Base-by-base conservation (phyloP, 176 grass and related monocot species). In the Ensete ventricosum region DNA sequence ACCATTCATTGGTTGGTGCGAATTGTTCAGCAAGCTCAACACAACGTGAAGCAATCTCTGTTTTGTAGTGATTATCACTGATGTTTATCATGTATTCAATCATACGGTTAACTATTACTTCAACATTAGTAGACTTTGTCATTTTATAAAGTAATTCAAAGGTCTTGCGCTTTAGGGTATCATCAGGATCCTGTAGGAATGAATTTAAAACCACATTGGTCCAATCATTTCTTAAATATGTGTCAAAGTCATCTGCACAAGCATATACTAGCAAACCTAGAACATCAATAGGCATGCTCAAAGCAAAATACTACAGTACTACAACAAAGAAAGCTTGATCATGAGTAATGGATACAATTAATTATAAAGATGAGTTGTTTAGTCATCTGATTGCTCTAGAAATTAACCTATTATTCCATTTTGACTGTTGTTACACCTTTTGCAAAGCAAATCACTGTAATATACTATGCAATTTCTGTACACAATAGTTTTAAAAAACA, bases 101-200 rank as follows among this genome's bases (percentile, higher is more conserved):
- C 96, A 95, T 99, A 13, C 91, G 89, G 79, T 95, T 91, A 86
- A 95, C 96, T 88, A 99, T 95, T 71, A 99, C 96, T 89, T 99
- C 96, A 74, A 99, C 88, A 88, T 99, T 99, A 65, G 91, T 89
- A 74, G 91, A 95, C 77, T 99, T 99, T 62, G 96, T 99, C 96
- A 99, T 99, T 90, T 92, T 95, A 82, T 99, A 95, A 50, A 99
- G 91, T 81, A 99, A 88, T 67, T 99, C 96, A 86, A 99, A 95
- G 12, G 96, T 99, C 81, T 99, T 99, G 70, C 96, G 86, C 77
- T 99, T 99, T 64, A 99, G 79, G 77, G 96, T 99, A 78, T 99
- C 96, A 77, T 99, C 96, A 69, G 91, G 91, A 52, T 99, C 96
- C 96, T 99, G 82, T 20, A 52, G 68, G 19, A 60, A 72, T 27